phyloP scores from a whole-genome alignment of 1,284 basidiomycete genomes.

The Cryptococcus sp. region DNA sequence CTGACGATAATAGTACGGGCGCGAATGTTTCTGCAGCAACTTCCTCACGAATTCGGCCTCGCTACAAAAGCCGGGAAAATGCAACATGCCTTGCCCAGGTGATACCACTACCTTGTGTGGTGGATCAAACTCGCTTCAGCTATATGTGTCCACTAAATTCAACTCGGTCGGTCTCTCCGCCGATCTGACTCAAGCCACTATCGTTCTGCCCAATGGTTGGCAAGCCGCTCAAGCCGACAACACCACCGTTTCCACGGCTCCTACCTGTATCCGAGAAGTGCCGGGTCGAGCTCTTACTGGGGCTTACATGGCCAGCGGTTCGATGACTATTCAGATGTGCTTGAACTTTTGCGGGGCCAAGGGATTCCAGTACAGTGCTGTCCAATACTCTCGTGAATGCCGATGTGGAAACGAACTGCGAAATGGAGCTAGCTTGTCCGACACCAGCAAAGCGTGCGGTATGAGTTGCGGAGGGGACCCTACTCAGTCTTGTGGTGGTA shows the following conservation, averaged over 20 bases:
- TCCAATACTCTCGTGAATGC: constrained; percentile 19
- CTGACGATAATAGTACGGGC: constrained; percentile 13
- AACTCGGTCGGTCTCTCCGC: constrained; percentile 12
- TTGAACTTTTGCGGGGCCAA: constrained; percentile 10
- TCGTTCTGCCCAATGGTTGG: constrained; percentile 9
- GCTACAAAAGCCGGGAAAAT: constrained; percentile 12
- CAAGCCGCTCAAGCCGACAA: constrained; percentile 4
- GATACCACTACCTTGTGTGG: constrained; percentile 23
- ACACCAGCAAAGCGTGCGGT: constrained; percentile 9
- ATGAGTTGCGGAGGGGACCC: constrained; percentile 8
- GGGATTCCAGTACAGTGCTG: constrained; percentile 15
- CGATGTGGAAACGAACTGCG: constrained; percentile 15
- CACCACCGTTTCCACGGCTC: neutral
- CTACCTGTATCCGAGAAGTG: constrained; percentile 17
- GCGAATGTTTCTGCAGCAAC: constrained; percentile 34
- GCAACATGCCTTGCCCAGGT: constrained; percentile 27
- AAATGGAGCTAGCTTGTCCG: constrained; percentile 15
- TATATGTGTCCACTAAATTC: constrained; percentile 12
- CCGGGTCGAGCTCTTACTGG: constrained; percentile 23
- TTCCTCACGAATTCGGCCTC: constrained; percentile 21
- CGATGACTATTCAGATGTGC: constrained; percentile 15
- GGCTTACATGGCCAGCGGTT: constrained; percentile 10
- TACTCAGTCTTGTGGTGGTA: neutral
- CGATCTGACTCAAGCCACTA: constrained; percentile 8
- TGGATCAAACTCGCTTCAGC: constrained; percentile 19